A percentile compares a stretch with the other conserved stretches of the same genome.
Evolutionary conservation across 331 rosid species (phyloP).

Genomic region (Telfairia occidentalis): DNA sequence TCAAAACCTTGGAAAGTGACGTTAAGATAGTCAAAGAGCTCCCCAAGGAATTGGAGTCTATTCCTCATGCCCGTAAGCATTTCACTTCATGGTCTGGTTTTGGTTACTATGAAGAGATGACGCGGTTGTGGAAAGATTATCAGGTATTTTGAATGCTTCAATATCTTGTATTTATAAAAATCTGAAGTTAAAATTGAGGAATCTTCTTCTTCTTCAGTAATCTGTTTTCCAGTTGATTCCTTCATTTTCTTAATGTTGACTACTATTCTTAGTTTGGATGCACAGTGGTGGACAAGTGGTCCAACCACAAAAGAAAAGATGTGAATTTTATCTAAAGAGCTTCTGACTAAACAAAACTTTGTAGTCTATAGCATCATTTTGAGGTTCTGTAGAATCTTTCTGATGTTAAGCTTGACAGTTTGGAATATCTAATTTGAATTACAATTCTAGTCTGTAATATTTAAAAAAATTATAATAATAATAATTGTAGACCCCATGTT

Average conservation of each 20-base stretch:
- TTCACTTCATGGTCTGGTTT: constrained; percentile 68
- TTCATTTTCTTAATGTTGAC: background rate
- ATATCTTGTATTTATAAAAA: background rate
- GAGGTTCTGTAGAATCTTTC: background rate
- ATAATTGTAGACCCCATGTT: no score
- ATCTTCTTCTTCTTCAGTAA: background rate
- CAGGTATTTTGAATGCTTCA: constrained; percentile 33
- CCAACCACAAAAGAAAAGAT: background rate
- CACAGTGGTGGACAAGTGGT: background rate
- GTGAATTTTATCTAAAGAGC: background rate
- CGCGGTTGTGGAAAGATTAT: constrained; percentile 61
- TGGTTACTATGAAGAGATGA: constrained; percentile 74
- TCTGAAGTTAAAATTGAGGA: background rate
- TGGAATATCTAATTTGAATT: background rate
- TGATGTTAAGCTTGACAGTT: background rate
- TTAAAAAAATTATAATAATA: no score
- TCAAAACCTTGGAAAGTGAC: constrained; percentile 56
- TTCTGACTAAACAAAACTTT: background rate
- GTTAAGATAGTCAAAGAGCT: constrained; percentile 57
- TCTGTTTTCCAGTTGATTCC: background rate
- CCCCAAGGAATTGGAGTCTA: constrained; percentile 54
- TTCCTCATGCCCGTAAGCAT: constrained; percentile 79
- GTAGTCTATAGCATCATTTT: background rate
- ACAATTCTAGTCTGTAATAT: background rate
- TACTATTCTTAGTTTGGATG: background rate